Evolutionary conservation across 352 stramenopile genomes (phyloP).

Genomic region (Phytophthora boehmeriae): DNA sequence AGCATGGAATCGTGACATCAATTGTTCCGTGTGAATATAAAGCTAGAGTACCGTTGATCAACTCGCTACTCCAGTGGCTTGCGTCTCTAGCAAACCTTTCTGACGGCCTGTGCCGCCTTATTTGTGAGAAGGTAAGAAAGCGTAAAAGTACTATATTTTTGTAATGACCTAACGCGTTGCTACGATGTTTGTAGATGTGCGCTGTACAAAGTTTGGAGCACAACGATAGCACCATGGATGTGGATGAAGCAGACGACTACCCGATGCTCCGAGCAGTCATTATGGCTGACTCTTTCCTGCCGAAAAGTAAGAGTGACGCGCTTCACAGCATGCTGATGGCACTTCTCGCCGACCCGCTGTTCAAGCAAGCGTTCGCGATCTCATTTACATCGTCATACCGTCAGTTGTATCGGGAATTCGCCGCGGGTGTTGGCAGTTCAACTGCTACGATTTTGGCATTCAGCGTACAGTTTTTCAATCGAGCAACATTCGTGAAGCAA

Average conservation of each 20-base stretch:
- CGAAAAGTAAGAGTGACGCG: constrained; percentile 74
- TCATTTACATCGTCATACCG: constrained; percentile 96
- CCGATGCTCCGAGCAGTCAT: constrained; percentile 80
- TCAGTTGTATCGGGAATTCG: constrained; percentile 80
- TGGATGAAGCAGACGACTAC: constrained; percentile 50
- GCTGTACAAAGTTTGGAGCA: constrained; percentile 45
- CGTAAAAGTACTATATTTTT: background rate
- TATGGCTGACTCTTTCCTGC: constrained; percentile 82
- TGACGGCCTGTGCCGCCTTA: constrained; percentile 79
- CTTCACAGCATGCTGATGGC: constrained; percentile 96
- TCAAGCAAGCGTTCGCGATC: constrained; percentile 96
- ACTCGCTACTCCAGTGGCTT: constrained; percentile 81
- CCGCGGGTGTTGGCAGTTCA: constrained; percentile 70
- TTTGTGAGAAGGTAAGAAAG: constrained; percentile 74
- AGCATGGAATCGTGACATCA: constrained; percentile 78
- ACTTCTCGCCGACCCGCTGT: constrained; percentile 95
- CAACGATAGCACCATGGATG: constrained; percentile 44
- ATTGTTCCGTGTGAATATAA: constrained; percentile 85
- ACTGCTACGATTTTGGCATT: constrained; percentile 93
- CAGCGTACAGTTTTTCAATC: constrained; percentile 98
- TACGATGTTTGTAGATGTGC: constrained; percentile 34
- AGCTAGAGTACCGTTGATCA: constrained; percentile 63
- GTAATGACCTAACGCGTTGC: constrained; percentile 18
- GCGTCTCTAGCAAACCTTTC: constrained; percentile 81
- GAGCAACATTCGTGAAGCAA: constrained; percentile 95